These are phyloP conservation scores for Saccharomycopsis vini DNA, from an alignment of 805 yeast genomes.

Conservation along the genomic window DNA sequence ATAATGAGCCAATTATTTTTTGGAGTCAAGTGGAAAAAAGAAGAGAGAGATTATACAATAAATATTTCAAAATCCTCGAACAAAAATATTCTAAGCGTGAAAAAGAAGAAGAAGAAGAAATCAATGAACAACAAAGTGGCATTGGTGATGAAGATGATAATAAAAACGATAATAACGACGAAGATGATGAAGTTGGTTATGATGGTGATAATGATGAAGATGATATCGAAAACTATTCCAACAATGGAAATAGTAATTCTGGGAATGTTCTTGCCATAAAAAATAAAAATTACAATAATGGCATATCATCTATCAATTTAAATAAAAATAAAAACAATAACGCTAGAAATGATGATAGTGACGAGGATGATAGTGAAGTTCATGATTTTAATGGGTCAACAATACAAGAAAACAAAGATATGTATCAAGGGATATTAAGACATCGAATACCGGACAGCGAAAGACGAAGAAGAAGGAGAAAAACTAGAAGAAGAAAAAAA, in stretches of 20 bases:
- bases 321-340: background rate
- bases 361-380: background rate
- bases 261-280: background rate
- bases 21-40: slow-evolving; percentile 55
- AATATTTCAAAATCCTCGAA: slow-evolving; percentile 15
- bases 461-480: background rate
- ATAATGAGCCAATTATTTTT: slow-evolving; percentile 52
- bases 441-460: background rate
- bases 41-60: slow-evolving; percentile 31
- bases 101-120: background rate
- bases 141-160: background rate
- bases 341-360: background rate
- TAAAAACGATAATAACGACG: background rate
- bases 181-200: slow-evolving; percentile 1
- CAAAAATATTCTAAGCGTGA: background rate
- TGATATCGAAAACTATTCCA: background rate
- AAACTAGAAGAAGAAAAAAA: background rate
- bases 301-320: background rate
- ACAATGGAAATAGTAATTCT: background rate
- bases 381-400: background rate
- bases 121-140: slow-evolving; percentile 8
- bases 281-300: background rate
- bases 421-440: too few species aligned
- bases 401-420: too few species aligned
- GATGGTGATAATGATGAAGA: slow-evolving; percentile 3